Percentiles rank a stretch among this genome's conserved stretches.
These are phyloP conservation scores for Dittrichia graveolens DNA, from an alignment of 129 eudicot genomes.

Conservation along the genomic window DNA sequence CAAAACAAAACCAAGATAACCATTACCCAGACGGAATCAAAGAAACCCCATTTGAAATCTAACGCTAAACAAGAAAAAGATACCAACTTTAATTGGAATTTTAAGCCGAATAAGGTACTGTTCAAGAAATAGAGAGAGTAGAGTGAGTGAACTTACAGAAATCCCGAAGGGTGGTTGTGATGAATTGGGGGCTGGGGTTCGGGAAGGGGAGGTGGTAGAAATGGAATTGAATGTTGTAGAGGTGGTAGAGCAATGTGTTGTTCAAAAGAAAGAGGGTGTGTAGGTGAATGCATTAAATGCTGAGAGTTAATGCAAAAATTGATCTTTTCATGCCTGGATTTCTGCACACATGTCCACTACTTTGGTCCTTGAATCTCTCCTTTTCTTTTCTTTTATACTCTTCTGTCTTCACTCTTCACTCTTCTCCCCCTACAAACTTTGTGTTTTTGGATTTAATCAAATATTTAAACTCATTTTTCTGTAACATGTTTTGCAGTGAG, in stretches of 20 bases:
- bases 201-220: slow-evolving; percentile 25
- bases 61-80: slow-evolving; percentile 21
- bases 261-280: slow-evolving; percentile 46
- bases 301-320: slow-evolving; percentile 63
- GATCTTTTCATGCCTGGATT: slow-evolving; percentile 75
- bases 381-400: slow-evolving; percentile 10
- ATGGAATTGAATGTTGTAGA: slow-evolving; percentile 36
- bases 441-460: background rate
- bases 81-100: background rate
- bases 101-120: background rate
- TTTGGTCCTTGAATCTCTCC: slow-evolving; percentile 37
- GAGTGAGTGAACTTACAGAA: slow-evolving; percentile 33
- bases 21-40: slow-evolving; percentile 43
- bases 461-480: no score
- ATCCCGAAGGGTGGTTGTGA: background rate
- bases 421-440: background rate
- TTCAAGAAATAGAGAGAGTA: slow-evolving; percentile 25
- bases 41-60: slow-evolving; percentile 27
- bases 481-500: no score
- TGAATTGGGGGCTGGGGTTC: slow-evolving; percentile 4
- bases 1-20: slow-evolving; percentile 26
- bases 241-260: slow-evolving; percentile 32
- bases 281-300: slow-evolving; percentile 84
- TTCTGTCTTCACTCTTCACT: no score
- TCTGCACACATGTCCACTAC: slow-evolving; percentile 51